Evolutionary conservation across 352 stramenopile genomes (phyloP).

Genomic region (Phytophthora parvispora): DNA sequence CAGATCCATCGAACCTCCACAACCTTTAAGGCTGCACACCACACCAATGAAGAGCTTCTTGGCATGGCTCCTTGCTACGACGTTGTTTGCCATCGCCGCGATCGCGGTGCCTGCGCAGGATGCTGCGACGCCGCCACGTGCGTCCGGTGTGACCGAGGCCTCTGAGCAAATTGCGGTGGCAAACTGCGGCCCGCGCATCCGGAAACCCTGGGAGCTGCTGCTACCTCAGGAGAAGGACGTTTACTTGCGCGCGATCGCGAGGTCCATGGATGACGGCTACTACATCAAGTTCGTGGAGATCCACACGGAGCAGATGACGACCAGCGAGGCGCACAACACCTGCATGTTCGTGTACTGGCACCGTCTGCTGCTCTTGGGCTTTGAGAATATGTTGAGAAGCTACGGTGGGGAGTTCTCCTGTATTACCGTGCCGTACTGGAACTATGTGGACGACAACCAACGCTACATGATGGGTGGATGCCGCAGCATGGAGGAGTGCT

Average conservation of each 20-base stretch:
- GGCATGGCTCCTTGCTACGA: constrained; percentile 4
- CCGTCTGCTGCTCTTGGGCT: constrained; percentile 79
- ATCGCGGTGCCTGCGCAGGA: constrained; percentile 23
- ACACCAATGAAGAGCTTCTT: constrained; percentile 23
- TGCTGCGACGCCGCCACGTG: not conserved
- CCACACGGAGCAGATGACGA: constrained; percentile 89
- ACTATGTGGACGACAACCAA: constrained; percentile 89
- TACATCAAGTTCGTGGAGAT: constrained; percentile 92
- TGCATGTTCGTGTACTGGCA: constrained; percentile 94
- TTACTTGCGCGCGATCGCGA: constrained; percentile 80
- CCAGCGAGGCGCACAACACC: constrained; percentile 82
- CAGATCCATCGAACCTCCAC: not conserved
- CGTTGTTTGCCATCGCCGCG: constrained; percentile 4
- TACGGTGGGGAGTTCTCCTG: constrained; percentile 87
- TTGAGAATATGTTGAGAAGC: constrained; percentile 89
- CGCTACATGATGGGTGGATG: constrained; percentile 72
- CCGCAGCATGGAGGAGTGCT: constrained; percentile 79
- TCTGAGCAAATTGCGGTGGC: constrained; percentile 36
- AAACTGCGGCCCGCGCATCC: constrained; percentile 74
- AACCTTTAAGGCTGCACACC: not conserved
- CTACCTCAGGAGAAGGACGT: constrained; percentile 70
- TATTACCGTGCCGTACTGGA: constrained; percentile 90
- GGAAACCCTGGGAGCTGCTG: constrained; percentile 80
- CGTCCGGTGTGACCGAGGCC: constrained; percentile 17
- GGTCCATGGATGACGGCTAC: constrained; percentile 82